Conservation (phyloP, 306 rosid genomes). For the Sicyos baderoa region DNA sequence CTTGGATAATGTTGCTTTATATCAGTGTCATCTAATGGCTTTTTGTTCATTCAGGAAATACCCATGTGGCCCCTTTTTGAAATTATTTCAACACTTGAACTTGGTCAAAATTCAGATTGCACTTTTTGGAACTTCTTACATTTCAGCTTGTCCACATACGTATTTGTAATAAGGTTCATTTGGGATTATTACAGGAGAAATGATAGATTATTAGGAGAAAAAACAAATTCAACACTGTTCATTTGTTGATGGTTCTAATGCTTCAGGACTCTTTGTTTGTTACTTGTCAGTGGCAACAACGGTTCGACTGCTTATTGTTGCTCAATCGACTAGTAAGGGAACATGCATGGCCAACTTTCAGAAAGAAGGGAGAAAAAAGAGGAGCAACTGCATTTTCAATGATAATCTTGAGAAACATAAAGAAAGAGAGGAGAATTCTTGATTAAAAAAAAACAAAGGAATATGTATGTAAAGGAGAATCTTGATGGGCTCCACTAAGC, state of each 20-base stretch:
- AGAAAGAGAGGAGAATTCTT: neutral
- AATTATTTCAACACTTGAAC: neutral
- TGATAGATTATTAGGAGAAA: neutral
- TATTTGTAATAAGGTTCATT: neutral
- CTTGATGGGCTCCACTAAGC: constrained; percentile 31
- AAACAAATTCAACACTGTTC: neutral
- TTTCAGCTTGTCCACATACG: neutral
- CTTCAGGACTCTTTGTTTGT: neutral
- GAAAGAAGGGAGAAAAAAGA: neutral
- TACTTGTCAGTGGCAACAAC: neutral
- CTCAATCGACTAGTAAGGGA: neutral
- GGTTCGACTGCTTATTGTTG: neutral
- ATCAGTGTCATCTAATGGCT: constrained; percentile 16
- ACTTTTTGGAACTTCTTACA: constrained; percentile 9
- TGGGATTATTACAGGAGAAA: neutral
- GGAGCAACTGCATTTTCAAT: neutral
- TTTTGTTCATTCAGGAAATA: neutral
- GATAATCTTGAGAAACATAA: neutral
- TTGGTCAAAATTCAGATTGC: neutral
- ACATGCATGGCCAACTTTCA: constrained; percentile 3
- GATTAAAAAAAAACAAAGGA: constrained; percentile 19
- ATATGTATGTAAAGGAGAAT: constrained; percentile 22
- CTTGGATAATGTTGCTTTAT: constrained; percentile 19
- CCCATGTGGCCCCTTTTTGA: neutral
- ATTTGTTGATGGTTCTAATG: constrained; percentile 2